A percentile compares a stretch with the other conserved stretches of the same genome.
Conservation (phyloP, 441 rosid species). For the Pelargonium myrrhifolium region DNA sequence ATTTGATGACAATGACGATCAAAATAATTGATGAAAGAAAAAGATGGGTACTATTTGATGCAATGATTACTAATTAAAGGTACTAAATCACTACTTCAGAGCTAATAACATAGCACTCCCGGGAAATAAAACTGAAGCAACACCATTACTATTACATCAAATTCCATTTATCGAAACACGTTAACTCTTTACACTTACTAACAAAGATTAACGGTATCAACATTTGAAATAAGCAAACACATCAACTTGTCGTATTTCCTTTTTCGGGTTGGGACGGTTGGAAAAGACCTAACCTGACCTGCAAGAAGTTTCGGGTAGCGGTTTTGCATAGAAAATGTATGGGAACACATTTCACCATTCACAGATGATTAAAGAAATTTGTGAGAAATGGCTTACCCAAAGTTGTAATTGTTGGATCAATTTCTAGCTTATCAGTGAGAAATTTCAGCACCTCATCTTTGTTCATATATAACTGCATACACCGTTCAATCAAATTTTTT, state of each 20-base stretch:
- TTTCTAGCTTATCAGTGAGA: background rate
- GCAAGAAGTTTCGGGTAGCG: no score
- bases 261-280: no score
- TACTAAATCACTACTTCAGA: background rate
- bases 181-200: background rate
- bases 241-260: no score
- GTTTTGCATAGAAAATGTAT: no score
- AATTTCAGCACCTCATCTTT: background rate
- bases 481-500: constrained; percentile 11
- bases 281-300: no score
- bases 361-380: background rate
- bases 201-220: no score
- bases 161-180: background rate
- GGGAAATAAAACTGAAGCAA: background rate
- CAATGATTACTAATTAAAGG: background rate
- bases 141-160: background rate
- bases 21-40: background rate
- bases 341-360: background rate
- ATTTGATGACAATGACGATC: background rate
- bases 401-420: constrained; percentile 12
- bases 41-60: background rate
- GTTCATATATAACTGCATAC: constrained; percentile 1
- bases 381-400: constrained; percentile 11
- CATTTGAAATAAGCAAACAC: no score
- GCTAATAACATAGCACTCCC: no score